Evolutionary conservation across 495 filamentous ascomycete genomes (phyloP), one percentile per base, ranked within the genome.

Genomic region (Lophiostoma macrostomum): DNA sequence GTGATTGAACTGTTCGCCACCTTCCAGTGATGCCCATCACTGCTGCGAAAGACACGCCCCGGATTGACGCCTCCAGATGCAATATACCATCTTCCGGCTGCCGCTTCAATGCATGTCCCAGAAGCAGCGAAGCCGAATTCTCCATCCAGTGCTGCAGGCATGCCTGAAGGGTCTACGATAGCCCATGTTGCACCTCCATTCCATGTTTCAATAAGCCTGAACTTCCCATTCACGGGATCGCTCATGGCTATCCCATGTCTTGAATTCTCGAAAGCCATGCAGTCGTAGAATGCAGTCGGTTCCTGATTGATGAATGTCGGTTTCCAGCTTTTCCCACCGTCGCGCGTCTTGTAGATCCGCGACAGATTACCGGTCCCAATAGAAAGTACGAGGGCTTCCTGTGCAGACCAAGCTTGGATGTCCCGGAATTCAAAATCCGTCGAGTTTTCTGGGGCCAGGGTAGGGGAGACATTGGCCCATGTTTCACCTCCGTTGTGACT

Each of bases 1-100:
- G 35, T 12, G 14, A 55, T 41, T 1, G 51, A 55, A 24, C 31
- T 38, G 18, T 55, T 55, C 8, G 32, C 10, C 22, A 47, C 41
- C 12, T 48, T 11, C 51, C 51, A 55, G 4, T 27, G 7, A 31
- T 47, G 32, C 1, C 51, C 43, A 40, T 55, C 25, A 11, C 22
- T 16, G 16, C 37, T 44, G 23, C 23, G 29, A 20, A 47, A 55
- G 41, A 55, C 48, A 4, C 51, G 41, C 8, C 51, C 51, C 11
- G 51, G 51, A 18, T 55, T 35, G 3, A 55, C 42, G 5, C 51
- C 51, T 22, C 51, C 51, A 7, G 51, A 47, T 1, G 41, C 51
- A 25, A 55, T 55, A 23, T 55, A 55, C 51, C 51, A 55, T 18
- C 51, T 20, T 23, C 51, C 51, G 1, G 51, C 51, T 30, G 41